Evolutionary conservation across 257 asterid species (phyloP).

Genomic region (Pogostemon cablin): DNA sequence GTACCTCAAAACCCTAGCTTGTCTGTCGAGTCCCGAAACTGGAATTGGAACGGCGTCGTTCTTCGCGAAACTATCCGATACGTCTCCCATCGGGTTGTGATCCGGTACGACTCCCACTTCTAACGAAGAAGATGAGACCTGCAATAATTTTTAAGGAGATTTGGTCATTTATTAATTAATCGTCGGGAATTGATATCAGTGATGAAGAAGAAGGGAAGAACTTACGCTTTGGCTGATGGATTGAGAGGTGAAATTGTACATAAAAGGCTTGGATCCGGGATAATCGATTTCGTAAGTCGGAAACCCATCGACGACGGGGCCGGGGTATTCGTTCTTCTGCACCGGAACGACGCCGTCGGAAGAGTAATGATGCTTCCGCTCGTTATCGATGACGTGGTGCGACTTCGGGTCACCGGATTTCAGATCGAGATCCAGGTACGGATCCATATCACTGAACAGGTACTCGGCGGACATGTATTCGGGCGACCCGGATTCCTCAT

Average conservation of each 20-base stretch:
- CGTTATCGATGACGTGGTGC: conserved; percentile 17
- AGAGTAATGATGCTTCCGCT: conserved; percentile 45
- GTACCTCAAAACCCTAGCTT: conserved; percentile 75
- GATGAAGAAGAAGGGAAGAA: background rate
- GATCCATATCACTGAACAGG: conserved; percentile 60
- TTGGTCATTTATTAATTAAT: background rate
- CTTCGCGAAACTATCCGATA: conserved; percentile 38
- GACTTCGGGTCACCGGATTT: conserved; percentile 51
- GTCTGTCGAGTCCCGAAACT: conserved; percentile 54
- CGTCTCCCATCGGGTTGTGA: conserved; percentile 53
- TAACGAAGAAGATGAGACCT: conserved; percentile 73
- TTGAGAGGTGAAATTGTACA: conserved; percentile 75
- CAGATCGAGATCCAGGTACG: conserved; percentile 60
- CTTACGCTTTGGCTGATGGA: conserved; percentile 83
- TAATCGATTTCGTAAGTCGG: conserved; percentile 66
- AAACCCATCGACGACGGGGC: conserved; percentile 74
- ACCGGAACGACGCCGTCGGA: conserved; percentile 82
- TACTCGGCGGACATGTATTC: conserved; percentile 59
- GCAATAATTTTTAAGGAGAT: background rate
- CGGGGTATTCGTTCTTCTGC: conserved; percentile 53
- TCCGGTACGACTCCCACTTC: conserved; percentile 79
- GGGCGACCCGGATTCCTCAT: conserved; percentile 42
- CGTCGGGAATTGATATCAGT: background rate
- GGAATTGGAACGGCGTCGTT: conserved; percentile 47
- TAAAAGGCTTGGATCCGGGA: conserved; percentile 56